Evolutionary conservation across 2,329 filamentous ascomycete species (phyloP).

Genomic region (Penicillium corylophilum): DNA sequence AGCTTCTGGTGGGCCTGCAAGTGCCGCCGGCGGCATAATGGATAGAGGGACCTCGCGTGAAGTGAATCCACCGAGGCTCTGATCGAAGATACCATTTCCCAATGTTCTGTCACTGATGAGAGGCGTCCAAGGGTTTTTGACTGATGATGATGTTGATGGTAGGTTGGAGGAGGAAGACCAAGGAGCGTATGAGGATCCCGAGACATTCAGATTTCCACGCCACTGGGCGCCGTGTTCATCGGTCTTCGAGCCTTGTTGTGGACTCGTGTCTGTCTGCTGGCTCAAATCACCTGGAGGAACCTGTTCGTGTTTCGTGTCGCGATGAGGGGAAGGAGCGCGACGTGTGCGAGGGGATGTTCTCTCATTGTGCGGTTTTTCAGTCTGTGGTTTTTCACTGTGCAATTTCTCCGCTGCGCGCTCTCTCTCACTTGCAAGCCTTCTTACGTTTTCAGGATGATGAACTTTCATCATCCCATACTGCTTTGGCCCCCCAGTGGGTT

Average conservation of each 20-base stretch:
- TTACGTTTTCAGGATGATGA: conserved; percentile 56
- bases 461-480: conserved; percentile 65
- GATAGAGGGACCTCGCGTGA: conserved; percentile 43
- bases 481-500: conserved; percentile 56
- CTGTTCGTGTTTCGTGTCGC: conserved; percentile 28
- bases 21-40: conserved; percentile 34
- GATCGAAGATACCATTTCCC: conserved; percentile 64
- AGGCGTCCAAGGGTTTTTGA: conserved; percentile 60
- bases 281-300: conserved; percentile 1
- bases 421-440: conserved; percentile 42
- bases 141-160: conserved; percentile 30
- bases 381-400: conserved; percentile 16
- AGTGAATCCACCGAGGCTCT: conserved; percentile 50
- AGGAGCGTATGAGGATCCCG: conserved; percentile 35
- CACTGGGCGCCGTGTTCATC: conserved; percentile 39
- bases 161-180: conserved; percentile 40
- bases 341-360: conserved; percentile 24
- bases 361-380: conserved; percentile 31
- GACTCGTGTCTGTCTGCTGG: conserved; percentile 21
- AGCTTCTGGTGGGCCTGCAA: conserved; percentile 35
- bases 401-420: conserved; percentile 37
- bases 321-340: conserved; percentile 32
- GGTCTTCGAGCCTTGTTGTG: conserved; percentile 28
- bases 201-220: conserved; percentile 38
- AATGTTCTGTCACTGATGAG: conserved; percentile 56